phyloP scores from a whole-genome alignment of 148 eudicot species.

The Euryodendron excelsum region DNA sequence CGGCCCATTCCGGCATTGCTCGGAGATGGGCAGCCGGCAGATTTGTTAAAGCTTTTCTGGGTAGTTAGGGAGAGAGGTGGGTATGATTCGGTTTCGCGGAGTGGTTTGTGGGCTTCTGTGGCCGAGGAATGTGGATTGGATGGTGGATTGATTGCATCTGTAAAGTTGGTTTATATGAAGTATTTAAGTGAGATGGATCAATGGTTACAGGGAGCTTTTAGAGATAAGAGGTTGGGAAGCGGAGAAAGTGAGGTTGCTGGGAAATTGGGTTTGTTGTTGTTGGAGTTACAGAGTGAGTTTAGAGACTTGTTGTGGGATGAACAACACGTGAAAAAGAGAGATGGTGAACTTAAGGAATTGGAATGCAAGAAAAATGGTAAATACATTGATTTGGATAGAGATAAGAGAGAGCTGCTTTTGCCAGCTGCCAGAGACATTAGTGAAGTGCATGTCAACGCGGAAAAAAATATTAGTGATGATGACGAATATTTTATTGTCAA shows the following conservation, averaged over 20 bases:
- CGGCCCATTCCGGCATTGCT: slow-evolving; percentile 57
- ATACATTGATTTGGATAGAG: slow-evolving; percentile 19
- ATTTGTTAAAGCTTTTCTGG: slow-evolving; percentile 78
- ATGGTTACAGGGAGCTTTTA: slow-evolving; percentile 44
- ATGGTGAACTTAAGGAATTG: slow-evolving; percentile 1
- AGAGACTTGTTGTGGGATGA: slow-evolving; percentile 22
- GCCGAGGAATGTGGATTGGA: slow-evolving; percentile 56
- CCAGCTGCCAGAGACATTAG: neutral
- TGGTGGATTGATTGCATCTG: slow-evolving; percentile 27
- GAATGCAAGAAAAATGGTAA: slow-evolving; percentile 25
- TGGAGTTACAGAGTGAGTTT: slow-evolving; percentile 50
- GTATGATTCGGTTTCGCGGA: slow-evolving; percentile 52
- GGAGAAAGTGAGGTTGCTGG: slow-evolving; percentile 43
- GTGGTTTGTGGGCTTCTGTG: slow-evolving; percentile 63
- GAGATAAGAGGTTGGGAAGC: slow-evolving; percentile 31
- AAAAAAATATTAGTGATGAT: slow-evolving; percentile 24
- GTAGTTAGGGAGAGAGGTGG: slow-evolving; percentile 70
- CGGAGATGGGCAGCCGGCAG: slow-evolving; percentile 55
- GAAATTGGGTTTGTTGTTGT: slow-evolving; percentile 51
- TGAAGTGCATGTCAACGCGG: slow-evolving; percentile 17
- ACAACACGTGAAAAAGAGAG: slow-evolving; percentile 17
- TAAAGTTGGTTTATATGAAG: slow-evolving; percentile 60
- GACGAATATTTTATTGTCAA: slow-evolving; percentile 25
- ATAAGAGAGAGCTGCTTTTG: slow-evolving; percentile 10
- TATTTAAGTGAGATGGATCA: slow-evolving; percentile 71